These are phyloP conservation scores for Colletotrichum truncatum DNA, from an alignment of 2,329 filamentous ascomycete species.

Conservation along the genomic window DNA sequence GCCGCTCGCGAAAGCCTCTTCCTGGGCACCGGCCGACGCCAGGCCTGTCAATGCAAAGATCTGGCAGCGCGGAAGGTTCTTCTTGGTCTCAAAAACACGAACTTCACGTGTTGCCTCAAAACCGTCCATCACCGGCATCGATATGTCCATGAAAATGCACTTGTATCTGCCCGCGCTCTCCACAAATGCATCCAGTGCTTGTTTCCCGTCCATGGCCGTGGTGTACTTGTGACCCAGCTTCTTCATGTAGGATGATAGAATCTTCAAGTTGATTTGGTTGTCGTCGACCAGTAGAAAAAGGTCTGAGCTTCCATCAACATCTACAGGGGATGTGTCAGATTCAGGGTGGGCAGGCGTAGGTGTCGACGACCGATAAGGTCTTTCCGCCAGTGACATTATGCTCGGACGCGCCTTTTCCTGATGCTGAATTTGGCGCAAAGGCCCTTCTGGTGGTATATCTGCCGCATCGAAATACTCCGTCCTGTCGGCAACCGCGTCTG, in stretches of 20 bases:
- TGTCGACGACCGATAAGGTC: not conserved
- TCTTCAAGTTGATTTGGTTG: slow-evolving; percentile 49
- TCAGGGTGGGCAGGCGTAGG: not conserved
- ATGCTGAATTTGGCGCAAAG: not conserved
- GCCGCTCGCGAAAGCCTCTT: slow-evolving; percentile 62
- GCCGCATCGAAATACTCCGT: not conserved
- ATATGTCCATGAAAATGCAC: slow-evolving; percentile 58
- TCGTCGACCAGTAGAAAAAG: slow-evolving; percentile 50
- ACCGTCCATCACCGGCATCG: slow-evolving; percentile 66
- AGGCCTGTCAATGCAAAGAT: slow-evolving; percentile 64
- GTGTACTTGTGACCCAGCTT: slow-evolving; percentile 41
- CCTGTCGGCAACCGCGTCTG: not conserved
- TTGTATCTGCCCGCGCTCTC: slow-evolving; percentile 33
- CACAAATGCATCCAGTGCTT: slow-evolving; percentile 43
- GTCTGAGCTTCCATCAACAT: not conserved
- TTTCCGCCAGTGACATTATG: not conserved
- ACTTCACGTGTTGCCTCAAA: slow-evolving; percentile 61
- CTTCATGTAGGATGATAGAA: slow-evolving; percentile 44
- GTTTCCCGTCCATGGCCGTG: slow-evolving; percentile 43
- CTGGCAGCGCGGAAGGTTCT: slow-evolving; percentile 48
- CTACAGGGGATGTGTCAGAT: not conserved
- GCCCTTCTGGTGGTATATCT: not conserved
- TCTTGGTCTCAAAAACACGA: slow-evolving; percentile 55
- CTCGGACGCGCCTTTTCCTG: not conserved
- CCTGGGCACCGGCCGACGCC: slow-evolving; percentile 57